These are phyloP conservation scores for Ceratocystis eucalypticola DNA, from an alignment of 2,329 filamentous ascomycete species.

Conservation along the genomic window DNA sequence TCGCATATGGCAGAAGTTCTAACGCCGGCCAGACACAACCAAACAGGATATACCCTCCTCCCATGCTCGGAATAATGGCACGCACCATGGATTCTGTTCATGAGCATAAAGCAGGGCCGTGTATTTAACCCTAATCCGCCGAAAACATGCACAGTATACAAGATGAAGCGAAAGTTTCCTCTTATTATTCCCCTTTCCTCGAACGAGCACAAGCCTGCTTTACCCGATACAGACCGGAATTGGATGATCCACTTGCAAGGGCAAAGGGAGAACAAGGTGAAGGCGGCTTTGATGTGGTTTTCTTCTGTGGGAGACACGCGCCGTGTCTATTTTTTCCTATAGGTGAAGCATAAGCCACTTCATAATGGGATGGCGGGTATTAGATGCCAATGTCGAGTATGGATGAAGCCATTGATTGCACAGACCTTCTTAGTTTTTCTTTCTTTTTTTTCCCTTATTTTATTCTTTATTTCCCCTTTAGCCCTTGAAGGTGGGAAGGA, in stretches of 20 bases:
- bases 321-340: no score
- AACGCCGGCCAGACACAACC: no score
- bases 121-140: not conserved
- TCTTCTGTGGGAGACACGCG: no score
- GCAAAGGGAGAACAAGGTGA: not conserved
- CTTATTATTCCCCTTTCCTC: not conserved
- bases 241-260: not conserved
- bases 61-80: no score
- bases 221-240: not conserved
- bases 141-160: not conserved
- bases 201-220: not conserved
- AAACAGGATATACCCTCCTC: no score
- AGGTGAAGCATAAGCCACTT: not conserved
- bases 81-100: not conserved
- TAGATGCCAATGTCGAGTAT: slow-evolving; percentile 1
- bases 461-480: not conserved
- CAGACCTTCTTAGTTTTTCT: not conserved
- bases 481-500: not conserved
- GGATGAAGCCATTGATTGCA: not conserved
- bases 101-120: not conserved
- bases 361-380: slow-evolving; percentile 1
- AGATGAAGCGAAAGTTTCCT: not conserved
- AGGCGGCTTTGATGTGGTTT: not conserved
- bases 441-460: not conserved
- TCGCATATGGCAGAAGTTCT: no score